Percentiles rank a stretch among this genome's conserved stretches.
Conservation (phyloP, 169 alveolate species). For the Pseudocohnilembus persalinus region DNA sequence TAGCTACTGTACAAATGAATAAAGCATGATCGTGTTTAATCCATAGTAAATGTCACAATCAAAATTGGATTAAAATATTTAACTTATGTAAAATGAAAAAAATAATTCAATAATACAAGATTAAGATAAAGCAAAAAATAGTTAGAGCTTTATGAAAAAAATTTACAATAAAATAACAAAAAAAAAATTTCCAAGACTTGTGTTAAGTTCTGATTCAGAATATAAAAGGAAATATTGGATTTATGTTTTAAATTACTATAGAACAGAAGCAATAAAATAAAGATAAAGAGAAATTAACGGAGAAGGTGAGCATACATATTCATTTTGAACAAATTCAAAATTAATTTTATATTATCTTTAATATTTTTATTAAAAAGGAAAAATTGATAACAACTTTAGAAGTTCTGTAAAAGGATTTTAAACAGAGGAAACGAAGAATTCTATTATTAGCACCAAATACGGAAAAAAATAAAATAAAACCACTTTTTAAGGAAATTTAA, state of each 20-base stretch:
- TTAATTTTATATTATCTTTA: too few species aligned
- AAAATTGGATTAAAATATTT: too few species aligned
- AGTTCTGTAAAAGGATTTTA: background rate
- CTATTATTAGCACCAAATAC: background rate
- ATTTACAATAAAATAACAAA: background rate
- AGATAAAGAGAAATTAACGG: background rate
- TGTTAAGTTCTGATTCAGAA: background rate
- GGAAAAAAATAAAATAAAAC: too few species aligned
- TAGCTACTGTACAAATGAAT: background rate
- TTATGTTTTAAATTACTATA: background rate
- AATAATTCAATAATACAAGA: too few species aligned
- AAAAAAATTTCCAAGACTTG: background rate
- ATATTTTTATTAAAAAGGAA: too few species aligned
- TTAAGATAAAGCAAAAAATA: background rate
- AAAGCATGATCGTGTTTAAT: background rate
- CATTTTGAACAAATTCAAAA: too few species aligned
- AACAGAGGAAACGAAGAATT: background rate
- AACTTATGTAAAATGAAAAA: too few species aligned
- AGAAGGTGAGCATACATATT: background rate
- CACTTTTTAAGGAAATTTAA: background rate
- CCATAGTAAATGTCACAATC: background rate
- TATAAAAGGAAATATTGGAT: background rate
- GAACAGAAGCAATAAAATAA: background rate
- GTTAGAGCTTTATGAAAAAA: background rate
- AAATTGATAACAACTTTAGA: too few species aligned